Base-by-base conservation (phyloP, 441 rosid genomes). In the Sinapis alba region DNA sequence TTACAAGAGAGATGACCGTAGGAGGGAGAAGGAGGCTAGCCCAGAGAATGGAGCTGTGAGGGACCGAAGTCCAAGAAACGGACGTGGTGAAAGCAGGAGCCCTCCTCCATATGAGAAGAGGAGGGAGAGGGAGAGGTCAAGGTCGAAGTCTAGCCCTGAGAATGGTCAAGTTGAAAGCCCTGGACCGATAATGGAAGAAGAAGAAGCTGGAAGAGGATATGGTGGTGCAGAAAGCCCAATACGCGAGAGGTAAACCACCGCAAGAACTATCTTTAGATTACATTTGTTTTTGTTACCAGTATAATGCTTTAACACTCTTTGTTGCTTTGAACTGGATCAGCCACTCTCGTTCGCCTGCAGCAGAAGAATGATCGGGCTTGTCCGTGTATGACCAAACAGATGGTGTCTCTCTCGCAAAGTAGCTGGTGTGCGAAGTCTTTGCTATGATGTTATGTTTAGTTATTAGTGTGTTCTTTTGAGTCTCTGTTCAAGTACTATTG, bases 191-290 rank as follows among this genome's bases (percentile, higher is more conserved):
- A 47, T 47, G 54, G 77, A 54, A 68, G 74, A 56, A 68, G 74
- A 56, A 81, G 84, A 56, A 85, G 88, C 38, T 7, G 54, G 54
- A 7, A 47, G 82, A 83, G 81, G 77, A 6, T 84, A 84, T 8
- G 88, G 61, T 26, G 84, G 86, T 62, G 89, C 68, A 34, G 56
- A 50, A 16, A 50, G 56, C 56, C 56, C 56, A 7, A 50, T 50
- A 7, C 56, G 21, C 5, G 21, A 50, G 56, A 50, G 56, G 56
- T 50, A 47, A 0, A 47, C 54, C 21, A 16, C 16, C 21, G 8
- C 54, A 47, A 47, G n/a, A 47, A 47, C 51, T 47, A 50, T 18
- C 23, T 50, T 50, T 7, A 50, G 9, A 50, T 50, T 8, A 16
- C 21, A 10, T 15, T 8, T 50, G 10, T 36, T 5, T 0, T 2